These are phyloP conservation scores for Phytophthora capsici DNA, from an alignment of 352 stramenopile species.

Conservation along the genomic window DNA sequence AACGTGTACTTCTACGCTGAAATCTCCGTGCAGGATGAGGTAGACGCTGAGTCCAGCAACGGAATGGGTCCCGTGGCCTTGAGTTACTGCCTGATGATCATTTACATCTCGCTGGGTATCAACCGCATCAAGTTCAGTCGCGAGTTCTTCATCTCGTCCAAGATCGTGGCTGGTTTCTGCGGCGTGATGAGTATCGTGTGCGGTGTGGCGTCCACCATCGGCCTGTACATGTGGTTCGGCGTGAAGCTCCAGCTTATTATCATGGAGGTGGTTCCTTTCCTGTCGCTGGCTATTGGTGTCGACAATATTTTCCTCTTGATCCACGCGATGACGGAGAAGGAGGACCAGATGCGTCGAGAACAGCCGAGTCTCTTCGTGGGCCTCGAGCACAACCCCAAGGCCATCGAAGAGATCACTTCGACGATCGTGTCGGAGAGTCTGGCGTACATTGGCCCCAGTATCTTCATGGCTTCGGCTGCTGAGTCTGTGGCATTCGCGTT, in stretches of 20 bases:
- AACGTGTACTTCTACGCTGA: conserved; percentile 65
- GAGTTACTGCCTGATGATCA: conserved; percentile 70
- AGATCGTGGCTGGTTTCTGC: conserved; percentile 62
- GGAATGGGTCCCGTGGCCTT: conserved; percentile 56
- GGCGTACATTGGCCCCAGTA: conserved; percentile 66
- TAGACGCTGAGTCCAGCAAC: conserved; percentile 56
- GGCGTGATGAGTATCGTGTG: conserved; percentile 68
- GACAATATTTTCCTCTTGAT: conserved; percentile 81
- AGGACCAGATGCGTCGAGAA: conserved; percentile 42
- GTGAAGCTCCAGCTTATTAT: conserved; percentile 76
- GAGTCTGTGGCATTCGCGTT: conserved; percentile 66
- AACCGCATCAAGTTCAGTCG: conserved; percentile 59
- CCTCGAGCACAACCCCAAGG: conserved; percentile 44
- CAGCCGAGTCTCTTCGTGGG: conserved; percentile 52
- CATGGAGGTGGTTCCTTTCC: conserved; percentile 75
- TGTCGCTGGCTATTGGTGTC: conserved; percentile 71
- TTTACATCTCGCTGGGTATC: conserved; percentile 73
- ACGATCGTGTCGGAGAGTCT: conserved; percentile 49
- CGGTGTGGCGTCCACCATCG: conserved; percentile 63
- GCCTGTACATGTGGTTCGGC: conserved; percentile 64
- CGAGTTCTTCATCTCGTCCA: conserved; percentile 62
- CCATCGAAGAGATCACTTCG: conserved; percentile 47
- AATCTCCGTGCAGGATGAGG: conserved; percentile 67
- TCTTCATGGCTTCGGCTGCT: conserved; percentile 64
- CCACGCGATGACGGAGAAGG: conserved; percentile 57